Evolutionary conservation across 805 yeast species (phyloP).

Genomic region (Metschnikowia gelsemii): DNA sequence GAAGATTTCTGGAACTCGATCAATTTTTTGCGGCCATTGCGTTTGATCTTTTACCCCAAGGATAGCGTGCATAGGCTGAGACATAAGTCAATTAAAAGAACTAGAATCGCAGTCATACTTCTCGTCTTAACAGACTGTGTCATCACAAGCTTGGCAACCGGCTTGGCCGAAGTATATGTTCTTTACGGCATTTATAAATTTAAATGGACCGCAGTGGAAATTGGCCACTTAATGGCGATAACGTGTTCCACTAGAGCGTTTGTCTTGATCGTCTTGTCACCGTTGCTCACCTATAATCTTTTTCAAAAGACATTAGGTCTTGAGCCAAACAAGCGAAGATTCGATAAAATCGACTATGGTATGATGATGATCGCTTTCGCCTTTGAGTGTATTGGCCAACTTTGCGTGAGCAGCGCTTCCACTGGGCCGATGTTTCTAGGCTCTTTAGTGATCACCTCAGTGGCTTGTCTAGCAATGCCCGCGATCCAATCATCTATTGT

Average conservation of each 20-base stretch:
- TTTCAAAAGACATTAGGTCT: slow-evolving; percentile 33
- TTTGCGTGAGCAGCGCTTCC: slow-evolving; percentile 33
- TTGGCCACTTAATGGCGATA: slow-evolving; percentile 57
- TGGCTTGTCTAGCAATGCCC: slow-evolving; percentile 46
- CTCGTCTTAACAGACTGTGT: slow-evolving; percentile 49
- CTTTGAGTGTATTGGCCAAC: slow-evolving; percentile 40
- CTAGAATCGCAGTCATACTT: slow-evolving; percentile 42
- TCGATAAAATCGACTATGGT: slow-evolving; percentile 53
- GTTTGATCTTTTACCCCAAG: slow-evolving; percentile 52
- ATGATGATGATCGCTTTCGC: slow-evolving; percentile 37
- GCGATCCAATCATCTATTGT: slow-evolving; percentile 56
- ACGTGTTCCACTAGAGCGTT: slow-evolving; percentile 50
- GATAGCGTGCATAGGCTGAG: slow-evolving; percentile 27
- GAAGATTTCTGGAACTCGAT: slow-evolving; percentile 5
- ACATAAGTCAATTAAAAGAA: slow-evolving; percentile 18
- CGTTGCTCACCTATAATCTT: slow-evolving; percentile 41
- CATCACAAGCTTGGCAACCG: slow-evolving; percentile 36
- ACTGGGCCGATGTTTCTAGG: slow-evolving; percentile 29
- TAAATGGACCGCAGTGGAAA: slow-evolving; percentile 51
- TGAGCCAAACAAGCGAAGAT: slow-evolving; percentile 35
- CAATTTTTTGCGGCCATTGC: slow-evolving; percentile 47
- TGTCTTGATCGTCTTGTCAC: slow-evolving; percentile 51
- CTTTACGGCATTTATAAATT: slow-evolving; percentile 55
- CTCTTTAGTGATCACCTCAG: slow-evolving; percentile 39
- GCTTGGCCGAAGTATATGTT: slow-evolving; percentile 43